Evolutionary conservation across 805 yeast species (phyloP).

Genomic region (Pichia eremophila): DNA sequence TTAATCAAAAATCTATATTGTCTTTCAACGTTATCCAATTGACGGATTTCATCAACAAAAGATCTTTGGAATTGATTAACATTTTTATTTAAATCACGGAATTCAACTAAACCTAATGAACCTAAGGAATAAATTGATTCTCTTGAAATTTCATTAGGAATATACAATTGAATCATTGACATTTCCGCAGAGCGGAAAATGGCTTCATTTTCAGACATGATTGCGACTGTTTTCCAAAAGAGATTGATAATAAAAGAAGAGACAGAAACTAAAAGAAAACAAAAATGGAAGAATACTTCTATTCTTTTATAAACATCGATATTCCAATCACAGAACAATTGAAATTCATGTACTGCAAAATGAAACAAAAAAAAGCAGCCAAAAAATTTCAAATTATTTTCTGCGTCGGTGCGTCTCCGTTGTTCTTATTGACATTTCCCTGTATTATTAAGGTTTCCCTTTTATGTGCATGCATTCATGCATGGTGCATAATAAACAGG

Average conservation of each 20-base stretch:
- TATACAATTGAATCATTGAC: slow-evolving; percentile 85
- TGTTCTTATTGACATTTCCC: no score
- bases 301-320: neutral
- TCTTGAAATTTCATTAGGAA: slow-evolving; percentile 83
- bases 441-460: no score
- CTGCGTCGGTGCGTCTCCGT: no score
- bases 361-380: neutral
- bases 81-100: slow-evolving; percentile 78
- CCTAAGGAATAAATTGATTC: slow-evolving; percentile 84
- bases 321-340: neutral
- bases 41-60: slow-evolving; percentile 80
- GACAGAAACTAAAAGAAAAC: neutral
- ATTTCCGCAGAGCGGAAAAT: slow-evolving; percentile 78
- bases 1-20: slow-evolving; percentile 55
- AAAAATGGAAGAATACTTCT: neutral
- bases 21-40: slow-evolving; percentile 78
- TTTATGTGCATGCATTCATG: no score
- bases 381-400: no score
- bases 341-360: neutral
- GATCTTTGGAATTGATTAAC: slow-evolving; percentile 85
- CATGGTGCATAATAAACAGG: no score
- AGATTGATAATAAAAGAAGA: neutral
- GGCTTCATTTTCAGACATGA: slow-evolving; percentile 16
- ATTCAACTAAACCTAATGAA: slow-evolving; percentile 74
- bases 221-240: neutral